Percentiles rank a stretch among this genome's conserved stretches.
Evolutionary conservation across 2,329 filamentous ascomycete species (phyloP).

Genomic region (Penicillium hesseltinei): DNA sequence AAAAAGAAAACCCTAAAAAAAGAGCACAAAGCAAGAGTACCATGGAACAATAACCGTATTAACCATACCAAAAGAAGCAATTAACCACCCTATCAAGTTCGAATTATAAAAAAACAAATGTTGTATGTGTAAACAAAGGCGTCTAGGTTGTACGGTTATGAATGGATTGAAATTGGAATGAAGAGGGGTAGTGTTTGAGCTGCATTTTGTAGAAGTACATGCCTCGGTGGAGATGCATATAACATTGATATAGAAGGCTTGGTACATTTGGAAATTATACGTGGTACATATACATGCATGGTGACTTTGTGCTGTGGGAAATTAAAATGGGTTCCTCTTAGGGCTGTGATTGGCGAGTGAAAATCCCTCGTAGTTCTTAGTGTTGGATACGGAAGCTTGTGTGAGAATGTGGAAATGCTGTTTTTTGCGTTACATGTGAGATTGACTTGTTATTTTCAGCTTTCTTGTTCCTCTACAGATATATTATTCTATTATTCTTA

Average conservation of each 20-base stretch:
- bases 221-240: not conserved
- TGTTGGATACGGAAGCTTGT: slow-evolving; percentile 8
- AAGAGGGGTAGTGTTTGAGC: not conserved
- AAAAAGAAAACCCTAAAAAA: not conserved
- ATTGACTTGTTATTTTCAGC: not conserved
- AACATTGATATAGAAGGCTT: not conserved
- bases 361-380: slow-evolving; percentile 10
- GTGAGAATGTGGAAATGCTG: slow-evolving; percentile 1
- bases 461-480: not conserved
- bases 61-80: not conserved
- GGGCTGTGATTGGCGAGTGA: slow-evolving; percentile 7
- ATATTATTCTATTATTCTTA: not conserved
- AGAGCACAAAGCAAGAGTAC: not conserved
- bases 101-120: not conserved
- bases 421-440: slow-evolving; percentile 3
- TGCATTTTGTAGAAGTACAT: not conserved
- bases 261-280: not conserved
- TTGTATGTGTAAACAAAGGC: not conserved
- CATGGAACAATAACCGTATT: not conserved
- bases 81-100: not conserved
- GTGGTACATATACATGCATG: not conserved
- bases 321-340: not conserved
- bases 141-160: not conserved
- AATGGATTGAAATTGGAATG: too few species aligned
- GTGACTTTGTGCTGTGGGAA: not conserved